phyloP scores from a whole-genome alignment of 257 asterid genomes.

The Primulina huaijiensis region DNA sequence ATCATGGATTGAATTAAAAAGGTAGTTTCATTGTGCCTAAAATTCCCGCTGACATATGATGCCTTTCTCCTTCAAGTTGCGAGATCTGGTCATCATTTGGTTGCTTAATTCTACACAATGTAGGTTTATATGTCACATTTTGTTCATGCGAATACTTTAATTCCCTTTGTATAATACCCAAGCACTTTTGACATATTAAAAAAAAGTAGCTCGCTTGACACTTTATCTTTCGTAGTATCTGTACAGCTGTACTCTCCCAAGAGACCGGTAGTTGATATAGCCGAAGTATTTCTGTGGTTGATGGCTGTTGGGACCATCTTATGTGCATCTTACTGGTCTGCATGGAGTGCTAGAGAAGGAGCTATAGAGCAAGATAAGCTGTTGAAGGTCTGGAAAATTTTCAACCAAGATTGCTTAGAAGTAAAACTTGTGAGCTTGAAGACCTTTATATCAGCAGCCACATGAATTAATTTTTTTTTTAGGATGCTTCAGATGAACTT shows the following conservation, averaged over 20 bases:
- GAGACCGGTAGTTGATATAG: conserved; percentile 82
- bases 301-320: conserved; percentile 89
- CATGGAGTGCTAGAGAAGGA: conserved; percentile 83
- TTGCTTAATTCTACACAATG: neutral
- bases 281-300: conserved; percentile 92
- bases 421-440: conserved; percentile 6
- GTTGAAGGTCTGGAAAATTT: conserved; percentile 51
- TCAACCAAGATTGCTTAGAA: conserved; percentile 3
- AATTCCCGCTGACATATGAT: neutral
- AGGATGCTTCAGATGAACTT: conserved; percentile 71
- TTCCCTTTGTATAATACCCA: neutral
- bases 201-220: neutral
- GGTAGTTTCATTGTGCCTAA: neutral
- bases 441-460: conserved; percentile 15
- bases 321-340: conserved; percentile 94
- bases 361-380: conserved; percentile 74
- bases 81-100: neutral
- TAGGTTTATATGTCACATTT: too few relatives aligned
- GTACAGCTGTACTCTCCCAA: conserved; percentile 91
- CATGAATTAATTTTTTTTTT: conserved; percentile 21
- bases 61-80: neutral
- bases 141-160: conserved; percentile 4
- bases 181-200: neutral
- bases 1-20: neutral
- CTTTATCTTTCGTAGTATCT: conserved; percentile 26